Evolutionary conservation across 78 protist species (phyloP), one percentile per base, ranked within the genome.

Genomic region (Mantamonas sphyraenae): DNA sequence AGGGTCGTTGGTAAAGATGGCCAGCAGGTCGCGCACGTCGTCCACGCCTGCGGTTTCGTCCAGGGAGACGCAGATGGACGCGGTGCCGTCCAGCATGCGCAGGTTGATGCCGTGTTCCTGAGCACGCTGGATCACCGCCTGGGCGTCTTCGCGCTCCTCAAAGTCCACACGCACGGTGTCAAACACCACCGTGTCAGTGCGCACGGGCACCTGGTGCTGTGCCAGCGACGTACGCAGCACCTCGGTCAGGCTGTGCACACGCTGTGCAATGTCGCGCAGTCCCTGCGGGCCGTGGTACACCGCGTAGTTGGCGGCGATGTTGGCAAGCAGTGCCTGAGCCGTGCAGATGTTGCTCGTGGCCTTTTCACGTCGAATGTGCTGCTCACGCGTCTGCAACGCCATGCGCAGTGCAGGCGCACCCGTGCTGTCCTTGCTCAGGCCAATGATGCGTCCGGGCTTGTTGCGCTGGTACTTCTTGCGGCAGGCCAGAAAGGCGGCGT

Each of bases 341-440:
- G 99, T 96, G 85, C 99, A 96, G 38, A 96, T 94, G 86, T 96
- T 96, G 30, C 90, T 78, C 0, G 91, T 86, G 42, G 95, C 95
- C 65, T 79, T 82, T 59, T 85, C 95, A 42, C 92, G 81, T 38
- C 97, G 86, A 65, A 96, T 96, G 91, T 96, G 98, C 85, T 94
- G 98, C 80, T 96, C 99, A 65, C 99, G 90, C 34, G 98, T 93
- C 86, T 96, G 99, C 35, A 96, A 86, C 10, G 98, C 84, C 87
- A 96, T 87, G 47, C 99, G 92, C 62, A 62, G 71, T 8, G 97
- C 99, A 19, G 60, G 47, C 51, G 83, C 58, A 35, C 95, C 98
- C 31, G 24, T 42, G 20, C 71, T 45, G 51, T 93, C 97, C 35
- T 58, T 26, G 35, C 72, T n/a, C 51, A 73, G 70, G 26, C 99